phyloP scores from a whole-genome alignment of 306 rosid species.

The Adenanthera pavonina region DNA sequence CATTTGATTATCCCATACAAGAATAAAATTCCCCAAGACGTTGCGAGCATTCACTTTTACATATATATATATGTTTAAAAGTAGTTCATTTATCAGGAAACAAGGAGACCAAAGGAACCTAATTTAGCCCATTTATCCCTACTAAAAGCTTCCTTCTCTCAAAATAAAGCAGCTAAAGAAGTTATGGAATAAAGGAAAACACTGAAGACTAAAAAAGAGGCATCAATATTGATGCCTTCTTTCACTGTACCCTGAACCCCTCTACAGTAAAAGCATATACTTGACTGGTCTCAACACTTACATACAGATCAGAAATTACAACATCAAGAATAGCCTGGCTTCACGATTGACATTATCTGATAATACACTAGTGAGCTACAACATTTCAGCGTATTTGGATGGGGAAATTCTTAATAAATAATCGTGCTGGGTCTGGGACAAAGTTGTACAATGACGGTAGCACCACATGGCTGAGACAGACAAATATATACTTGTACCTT shows the following conservation, averaged over 20 bases:
- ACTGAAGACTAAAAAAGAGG: constrained; percentile 38
- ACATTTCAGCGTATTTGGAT: neutral
- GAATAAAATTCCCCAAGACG: constrained; percentile 44
- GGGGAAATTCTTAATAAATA: neutral
- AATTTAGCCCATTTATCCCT: constrained; percentile 36
- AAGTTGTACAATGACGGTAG: constrained; percentile 21
- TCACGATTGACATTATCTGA: neutral
- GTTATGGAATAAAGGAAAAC: constrained; percentile 69
- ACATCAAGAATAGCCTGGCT: neutral
- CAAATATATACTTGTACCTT: constrained; percentile 32
- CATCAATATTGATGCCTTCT: constrained; percentile 59
- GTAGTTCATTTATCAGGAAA: constrained; percentile 41
- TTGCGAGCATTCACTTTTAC: constrained; percentile 46
- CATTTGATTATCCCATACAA: constrained; percentile 23
- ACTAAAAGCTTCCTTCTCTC: constrained; percentile 43
- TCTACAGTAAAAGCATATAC: constrained; percentile 28
- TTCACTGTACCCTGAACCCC: constrained; percentile 36
- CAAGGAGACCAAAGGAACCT: constrained; percentile 71
- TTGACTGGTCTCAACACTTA: constrained; percentile 43
- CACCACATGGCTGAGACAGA: constrained; percentile 43
- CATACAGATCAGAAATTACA: neutral
- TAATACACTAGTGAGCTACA: neutral
- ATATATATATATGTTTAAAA: constrained; percentile 39
- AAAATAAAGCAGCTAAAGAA: constrained; percentile 58
- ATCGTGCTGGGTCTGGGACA: too few species aligned